Percentiles rank a stretch among this genome's conserved stretches.
Evolutionary conservation across 129 eudicot genomes (phyloP).

Genomic region (Glebionis coronaria): DNA sequence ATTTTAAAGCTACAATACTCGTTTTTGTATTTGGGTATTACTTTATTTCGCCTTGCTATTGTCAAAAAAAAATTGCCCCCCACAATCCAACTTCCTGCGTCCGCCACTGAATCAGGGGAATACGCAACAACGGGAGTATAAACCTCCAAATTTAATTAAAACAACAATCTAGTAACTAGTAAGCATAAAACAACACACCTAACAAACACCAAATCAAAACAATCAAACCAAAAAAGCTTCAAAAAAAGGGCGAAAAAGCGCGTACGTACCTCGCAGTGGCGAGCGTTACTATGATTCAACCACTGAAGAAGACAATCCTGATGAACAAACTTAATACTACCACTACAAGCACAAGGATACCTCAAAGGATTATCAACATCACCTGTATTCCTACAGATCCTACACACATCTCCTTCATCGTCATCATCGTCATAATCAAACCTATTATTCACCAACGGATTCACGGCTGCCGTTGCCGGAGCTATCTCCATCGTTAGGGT

Average conservation of each 20-base stretch:
- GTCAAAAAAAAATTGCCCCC: too few species aligned
- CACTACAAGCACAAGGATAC: slow-evolving; percentile 97
- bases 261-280: slow-evolving; percentile 75
- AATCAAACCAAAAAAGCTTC: too few species aligned
- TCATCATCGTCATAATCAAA: slow-evolving; percentile 58
- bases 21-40: too few species aligned
- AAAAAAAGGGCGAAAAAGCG: slow-evolving; percentile 1
- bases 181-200: too few species aligned
- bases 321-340: slow-evolving; percentile 94
- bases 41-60: too few species aligned
- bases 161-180: too few species aligned
- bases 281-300: slow-evolving; percentile 97
- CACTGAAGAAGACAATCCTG: slow-evolving; percentile 96
- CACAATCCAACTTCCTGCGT: too few species aligned
- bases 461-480: slow-evolving; percentile 18
- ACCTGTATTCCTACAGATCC: slow-evolving; percentile 94
- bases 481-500: slow-evolving; percentile 16
- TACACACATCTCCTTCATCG: slow-evolving; percentile 88
- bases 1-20: too few species aligned
- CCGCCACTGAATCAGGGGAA: too few species aligned
- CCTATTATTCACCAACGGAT: slow-evolving; percentile 7
- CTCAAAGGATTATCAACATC: slow-evolving; percentile 85
- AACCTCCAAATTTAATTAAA: too few species aligned
- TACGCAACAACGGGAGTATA: too few species aligned
- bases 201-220: too few species aligned